A percentile compares a stretch with the other conserved stretches of the same genome.
Evolutionary conservation across 345 rosid species (phyloP).

Genomic region (Triadica sebifera): DNA sequence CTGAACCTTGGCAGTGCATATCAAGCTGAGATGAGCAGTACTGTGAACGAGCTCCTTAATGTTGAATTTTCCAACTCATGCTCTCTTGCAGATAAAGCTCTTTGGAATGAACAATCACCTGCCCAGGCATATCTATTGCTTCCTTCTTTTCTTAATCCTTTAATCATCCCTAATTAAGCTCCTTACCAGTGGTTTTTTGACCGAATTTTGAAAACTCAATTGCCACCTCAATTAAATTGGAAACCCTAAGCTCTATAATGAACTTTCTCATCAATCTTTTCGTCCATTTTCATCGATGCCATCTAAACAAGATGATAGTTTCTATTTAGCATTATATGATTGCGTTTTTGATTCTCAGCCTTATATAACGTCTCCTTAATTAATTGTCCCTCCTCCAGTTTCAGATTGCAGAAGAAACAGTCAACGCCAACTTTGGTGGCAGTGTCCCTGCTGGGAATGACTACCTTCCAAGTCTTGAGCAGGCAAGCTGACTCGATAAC

Average conservation of each 20-base stretch:
- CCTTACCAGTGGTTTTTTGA: too few species aligned
- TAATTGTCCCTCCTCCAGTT: neutral
- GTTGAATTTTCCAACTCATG: constrained; percentile 3
- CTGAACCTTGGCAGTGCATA: neutral
- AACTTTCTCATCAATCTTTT: neutral
- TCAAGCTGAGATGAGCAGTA: neutral
- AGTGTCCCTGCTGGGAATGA: neutral
- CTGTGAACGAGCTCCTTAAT: constrained; percentile 8
- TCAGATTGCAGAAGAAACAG: neutral
- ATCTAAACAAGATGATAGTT: neutral
- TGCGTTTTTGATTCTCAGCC: neutral
- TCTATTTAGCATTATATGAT: neutral
- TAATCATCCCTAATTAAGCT: neutral
- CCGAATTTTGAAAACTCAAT: neutral
- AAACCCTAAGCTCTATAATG: neutral
- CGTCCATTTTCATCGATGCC: too few species aligned
- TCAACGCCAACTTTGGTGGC: neutral
- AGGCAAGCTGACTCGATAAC: constrained; percentile 9
- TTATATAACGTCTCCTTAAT: neutral
- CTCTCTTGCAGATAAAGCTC: neutral
- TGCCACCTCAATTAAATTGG: neutral
- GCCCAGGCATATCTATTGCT: constrained; percentile 27
- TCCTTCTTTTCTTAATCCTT: neutral
- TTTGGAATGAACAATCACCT: constrained; percentile 15
- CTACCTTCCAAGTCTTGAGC: constrained; percentile 11